Conservation (phyloP, 192 early-diverging fungal genomes). For the Ambispora gerdemannii region DNA sequence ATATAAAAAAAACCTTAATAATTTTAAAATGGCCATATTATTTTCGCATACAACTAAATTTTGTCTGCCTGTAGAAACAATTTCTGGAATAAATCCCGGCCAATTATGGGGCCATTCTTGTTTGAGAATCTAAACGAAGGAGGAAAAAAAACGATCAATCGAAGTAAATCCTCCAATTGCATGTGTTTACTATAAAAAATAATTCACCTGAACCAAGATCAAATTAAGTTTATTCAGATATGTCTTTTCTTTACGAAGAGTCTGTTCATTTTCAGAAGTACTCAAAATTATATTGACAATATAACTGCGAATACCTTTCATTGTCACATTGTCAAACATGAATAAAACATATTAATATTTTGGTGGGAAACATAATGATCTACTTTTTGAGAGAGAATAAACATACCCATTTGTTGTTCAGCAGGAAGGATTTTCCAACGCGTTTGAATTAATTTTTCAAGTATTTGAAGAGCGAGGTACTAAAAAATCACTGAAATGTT, state of each 20-base stretch:
- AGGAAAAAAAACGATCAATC: neutral
- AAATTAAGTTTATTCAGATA: slow-evolving; percentile 94
- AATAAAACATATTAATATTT: slow-evolving; percentile 3
- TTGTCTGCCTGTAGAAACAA: slow-evolving; percentile 89
- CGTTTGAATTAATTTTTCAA: slow-evolving; percentile 94
- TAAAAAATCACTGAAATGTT: slow-evolving; percentile 33
- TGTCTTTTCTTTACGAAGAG: slow-evolving; percentile 69
- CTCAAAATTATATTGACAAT: slow-evolving; percentile 91
- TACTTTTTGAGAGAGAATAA: too few relatives aligned
- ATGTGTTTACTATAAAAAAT: neutral
- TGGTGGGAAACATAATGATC: too few relatives aligned
- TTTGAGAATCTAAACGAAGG: slow-evolving; percentile 78
- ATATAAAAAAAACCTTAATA: slow-evolving; percentile 69
- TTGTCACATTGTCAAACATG: neutral
- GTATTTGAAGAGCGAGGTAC: slow-evolving; percentile 90
- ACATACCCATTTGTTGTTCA: slow-evolving; percentile 24
- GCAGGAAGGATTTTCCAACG: slow-evolving; percentile 83
- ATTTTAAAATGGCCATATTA: slow-evolving; percentile 98
- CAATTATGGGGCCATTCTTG: slow-evolving; percentile 99
- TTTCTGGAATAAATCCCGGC: slow-evolving; percentile 98
- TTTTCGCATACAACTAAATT: slow-evolving; percentile 96
- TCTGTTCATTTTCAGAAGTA: slow-evolving; percentile 81
- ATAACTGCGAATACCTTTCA: slow-evolving; percentile 89
- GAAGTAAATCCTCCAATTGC: neutral
- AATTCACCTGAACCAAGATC: slow-evolving; percentile 87